Conservation (phyloP, 1,284 basidiomycete genomes). For the Chiua sp. region DNA sequence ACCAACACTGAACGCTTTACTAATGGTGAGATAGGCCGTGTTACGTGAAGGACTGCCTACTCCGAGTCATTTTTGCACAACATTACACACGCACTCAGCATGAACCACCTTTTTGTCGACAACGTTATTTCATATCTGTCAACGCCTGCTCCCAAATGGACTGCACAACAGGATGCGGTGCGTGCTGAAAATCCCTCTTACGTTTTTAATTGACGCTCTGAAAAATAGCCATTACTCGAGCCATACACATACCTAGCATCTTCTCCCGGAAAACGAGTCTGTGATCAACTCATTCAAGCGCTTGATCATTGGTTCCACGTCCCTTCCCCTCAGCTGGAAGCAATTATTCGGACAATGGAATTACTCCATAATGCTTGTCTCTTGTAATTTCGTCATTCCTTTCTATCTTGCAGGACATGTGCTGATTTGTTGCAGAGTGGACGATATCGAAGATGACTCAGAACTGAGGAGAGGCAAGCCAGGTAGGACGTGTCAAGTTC, state of each 20-base stretch:
- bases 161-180: slow-evolving; percentile 28
- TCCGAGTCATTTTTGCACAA: too few relatives aligned
- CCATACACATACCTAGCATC: slow-evolving; percentile 90
- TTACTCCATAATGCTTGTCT: slow-evolving; percentile 96
- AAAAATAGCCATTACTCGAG: slow-evolving; percentile 68
- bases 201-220: not conserved
- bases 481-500: slow-evolving; percentile 46
- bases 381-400: slow-evolving; percentile 15
- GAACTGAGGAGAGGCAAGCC: slow-evolving; percentile 77
- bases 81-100: too few relatives aligned
- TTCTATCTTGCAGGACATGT: not conserved
- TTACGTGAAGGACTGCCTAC: too few relatives aligned
- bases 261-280: slow-evolving; percentile 93
- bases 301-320: slow-evolving; percentile 95
- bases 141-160: slow-evolving; percentile 9
- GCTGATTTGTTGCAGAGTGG: slow-evolving; percentile 56
- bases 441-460: slow-evolving; percentile 86
- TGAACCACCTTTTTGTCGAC: slow-evolving; percentile 28
- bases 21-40: too few relatives aligned
- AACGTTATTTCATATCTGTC: slow-evolving; percentile 26
- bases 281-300: slow-evolving; percentile 87
- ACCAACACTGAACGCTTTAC: too few relatives aligned
- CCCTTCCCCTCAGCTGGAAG: slow-evolving; percentile 68
- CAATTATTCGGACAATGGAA: slow-evolving; percentile 82
- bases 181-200: not conserved